A percentile compares a stretch with the other conserved stretches of the same genome.
phyloP scores from a whole-genome alignment of 345 rosid genomes.

The Salix arbutifolia region DNA sequence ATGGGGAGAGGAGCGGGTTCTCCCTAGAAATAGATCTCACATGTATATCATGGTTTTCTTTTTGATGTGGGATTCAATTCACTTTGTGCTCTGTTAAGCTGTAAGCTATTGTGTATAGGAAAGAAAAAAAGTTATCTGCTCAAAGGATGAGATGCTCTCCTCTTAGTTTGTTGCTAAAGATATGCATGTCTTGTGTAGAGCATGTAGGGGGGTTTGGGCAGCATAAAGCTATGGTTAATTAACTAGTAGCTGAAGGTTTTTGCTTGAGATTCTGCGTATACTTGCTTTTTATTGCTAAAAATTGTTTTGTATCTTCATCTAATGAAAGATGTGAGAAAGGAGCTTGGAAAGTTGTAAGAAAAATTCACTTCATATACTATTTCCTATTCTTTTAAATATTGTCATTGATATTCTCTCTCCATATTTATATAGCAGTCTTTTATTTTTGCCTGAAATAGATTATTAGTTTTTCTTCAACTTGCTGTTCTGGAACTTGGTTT shows the following conservation, averaged over 20 bases:
- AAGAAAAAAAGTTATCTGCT: neutral
- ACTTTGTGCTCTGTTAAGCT: neutral
- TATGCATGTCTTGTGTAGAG: neutral
- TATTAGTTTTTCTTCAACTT: neutral
- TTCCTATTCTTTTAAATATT: neutral
- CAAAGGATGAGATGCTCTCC: neutral
- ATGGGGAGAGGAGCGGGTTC: neutral
- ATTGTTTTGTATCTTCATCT: no score
- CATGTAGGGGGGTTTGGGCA: neutral
- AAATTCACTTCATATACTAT: no score
- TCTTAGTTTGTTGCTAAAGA: neutral
- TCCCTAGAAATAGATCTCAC: neutral
- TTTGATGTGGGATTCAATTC: neutral
- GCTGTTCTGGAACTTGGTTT: constrained; percentile 22
- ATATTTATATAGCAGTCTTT: neutral
- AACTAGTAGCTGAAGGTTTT: no score
- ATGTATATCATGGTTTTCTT: neutral
- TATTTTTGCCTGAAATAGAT: neutral
- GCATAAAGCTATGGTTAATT: no score
- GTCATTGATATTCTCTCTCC: neutral
- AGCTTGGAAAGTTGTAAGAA: no score
- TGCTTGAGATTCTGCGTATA: no score
- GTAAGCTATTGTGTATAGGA: neutral
- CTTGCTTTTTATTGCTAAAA: no score
- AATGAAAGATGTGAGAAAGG: no score